phyloP scores from a whole-genome alignment of 176 grass and related monocot genomes.

The Paspalum vaginatum region DNA sequence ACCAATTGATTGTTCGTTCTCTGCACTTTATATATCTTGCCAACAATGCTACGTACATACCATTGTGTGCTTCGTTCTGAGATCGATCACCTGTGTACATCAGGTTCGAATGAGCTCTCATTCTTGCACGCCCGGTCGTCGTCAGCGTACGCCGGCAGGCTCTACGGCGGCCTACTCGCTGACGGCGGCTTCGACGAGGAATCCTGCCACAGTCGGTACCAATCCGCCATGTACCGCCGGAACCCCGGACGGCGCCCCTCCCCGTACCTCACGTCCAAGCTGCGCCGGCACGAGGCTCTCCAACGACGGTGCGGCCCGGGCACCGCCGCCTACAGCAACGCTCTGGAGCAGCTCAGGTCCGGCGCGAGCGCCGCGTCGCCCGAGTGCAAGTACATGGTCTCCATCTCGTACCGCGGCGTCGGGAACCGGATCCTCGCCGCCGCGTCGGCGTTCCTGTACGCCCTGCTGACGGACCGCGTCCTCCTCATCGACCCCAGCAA shows the following conservation, averaged over 20 bases:
- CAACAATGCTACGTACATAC: background rate
- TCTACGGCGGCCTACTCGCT: slow-evolving; percentile 51
- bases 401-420: slow-evolving; percentile 55
- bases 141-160: slow-evolving; percentile 17
- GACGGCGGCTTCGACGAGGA: slow-evolving; percentile 37
- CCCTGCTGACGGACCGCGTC: slow-evolving; percentile 65
- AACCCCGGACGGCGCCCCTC: slow-evolving; percentile 39
- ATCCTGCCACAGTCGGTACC: slow-evolving; percentile 64
- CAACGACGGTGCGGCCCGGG: slow-evolving; percentile 63
- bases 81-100: no score
- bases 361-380: slow-evolving; percentile 23
- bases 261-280: slow-evolving; percentile 49
- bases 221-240: slow-evolving; percentile 51
- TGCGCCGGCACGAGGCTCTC: slow-evolving; percentile 55
- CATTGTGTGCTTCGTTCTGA: no score
- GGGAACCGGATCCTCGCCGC: slow-evolving; percentile 72
- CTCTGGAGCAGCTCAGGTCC: slow-evolving; percentile 46
- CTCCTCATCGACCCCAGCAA: slow-evolving; percentile 56
- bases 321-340: slow-evolving; percentile 53
- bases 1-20: no score
- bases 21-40: background rate
- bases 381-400: slow-evolving; percentile 65
- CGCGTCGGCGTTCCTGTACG: slow-evolving; percentile 72
- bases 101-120: background rate
- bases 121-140: background rate